phyloP scores from a whole-genome alignment of 768 basidiomycete species.

The Calvatia gigantea region DNA sequence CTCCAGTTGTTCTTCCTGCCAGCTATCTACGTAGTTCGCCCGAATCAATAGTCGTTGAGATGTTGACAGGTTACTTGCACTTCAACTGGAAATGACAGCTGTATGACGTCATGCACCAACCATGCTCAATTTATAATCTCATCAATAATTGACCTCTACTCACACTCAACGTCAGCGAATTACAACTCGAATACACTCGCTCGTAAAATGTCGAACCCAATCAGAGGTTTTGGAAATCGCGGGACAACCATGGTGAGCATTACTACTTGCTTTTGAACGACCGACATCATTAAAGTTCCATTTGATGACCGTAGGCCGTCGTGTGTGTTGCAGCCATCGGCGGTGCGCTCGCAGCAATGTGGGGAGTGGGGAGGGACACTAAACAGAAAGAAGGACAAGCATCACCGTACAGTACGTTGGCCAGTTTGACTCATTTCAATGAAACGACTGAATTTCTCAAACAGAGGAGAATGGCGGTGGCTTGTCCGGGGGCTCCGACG shows the following conservation, averaged over 20 bases:
- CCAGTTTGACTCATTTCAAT: background rate
- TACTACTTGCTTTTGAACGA: background rate
- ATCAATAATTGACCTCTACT: background rate
- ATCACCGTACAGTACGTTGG: constrained; percentile 29
- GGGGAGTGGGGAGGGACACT: constrained; percentile 26
- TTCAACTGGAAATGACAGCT: background rate
- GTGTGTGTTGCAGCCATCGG: constrained; percentile 25
- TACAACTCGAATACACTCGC: background rate
- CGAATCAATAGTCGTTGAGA: background rate
- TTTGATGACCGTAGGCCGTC: constrained; percentile 22
- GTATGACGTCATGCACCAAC: background rate
- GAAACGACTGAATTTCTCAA: background rate
- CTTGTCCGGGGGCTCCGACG: constrained; percentile 24
- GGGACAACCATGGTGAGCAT: constrained; percentile 15
- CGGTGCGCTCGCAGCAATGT: constrained; percentile 30
- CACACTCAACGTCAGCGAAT: too few relatives aligned
- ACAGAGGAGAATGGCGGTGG: constrained; percentile 20
- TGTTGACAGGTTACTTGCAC: background rate
- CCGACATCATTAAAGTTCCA: background rate
- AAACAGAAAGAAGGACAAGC: constrained; percentile 29
- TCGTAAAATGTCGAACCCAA: background rate
- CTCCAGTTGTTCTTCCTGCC: too few relatives aligned
- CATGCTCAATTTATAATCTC: background rate
- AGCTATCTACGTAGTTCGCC: too few relatives aligned
- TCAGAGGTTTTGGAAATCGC: constrained; percentile 8